phyloP scores from a whole-genome alignment of 1,139 yeast species.

The Suhomyces atakaporum region DNA sequence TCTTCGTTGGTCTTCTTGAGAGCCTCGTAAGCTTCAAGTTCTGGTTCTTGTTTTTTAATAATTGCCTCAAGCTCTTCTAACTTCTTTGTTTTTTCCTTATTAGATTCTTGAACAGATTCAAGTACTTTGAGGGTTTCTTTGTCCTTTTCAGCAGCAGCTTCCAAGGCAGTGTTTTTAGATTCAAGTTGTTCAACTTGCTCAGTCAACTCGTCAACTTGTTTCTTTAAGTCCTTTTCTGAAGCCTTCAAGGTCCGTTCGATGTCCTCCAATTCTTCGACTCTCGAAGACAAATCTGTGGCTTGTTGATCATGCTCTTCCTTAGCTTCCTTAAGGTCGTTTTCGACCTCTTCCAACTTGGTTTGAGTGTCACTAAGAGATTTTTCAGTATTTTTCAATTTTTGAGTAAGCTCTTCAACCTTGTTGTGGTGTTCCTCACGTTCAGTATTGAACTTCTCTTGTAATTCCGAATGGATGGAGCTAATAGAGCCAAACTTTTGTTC shows the following conservation, averaged over 20 bases:
- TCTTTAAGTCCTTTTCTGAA: slow-evolving; percentile 4
- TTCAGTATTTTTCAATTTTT: slow-evolving; percentile 1
- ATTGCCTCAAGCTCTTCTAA: slow-evolving; percentile 1
- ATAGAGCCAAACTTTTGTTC: slow-evolving; percentile 7
- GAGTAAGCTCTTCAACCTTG: slow-evolving; percentile 19
- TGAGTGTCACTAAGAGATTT: background rate
- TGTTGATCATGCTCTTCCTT: background rate
- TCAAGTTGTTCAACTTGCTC: slow-evolving; percentile 2
- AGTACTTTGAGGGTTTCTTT: slow-evolving; percentile 1
- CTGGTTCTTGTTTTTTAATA: background rate
- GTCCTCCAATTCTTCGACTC: slow-evolving; percentile 1
- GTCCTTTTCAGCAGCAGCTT: background rate
- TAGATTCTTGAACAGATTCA: slow-evolving; percentile 1
- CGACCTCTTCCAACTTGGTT: background rate
- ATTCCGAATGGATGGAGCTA: slow-evolving; percentile 4
- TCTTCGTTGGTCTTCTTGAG: slow-evolving; percentile 1
- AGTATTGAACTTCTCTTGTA: slow-evolving; percentile 4
- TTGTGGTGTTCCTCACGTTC: slow-evolving; percentile 23
- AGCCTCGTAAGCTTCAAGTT: background rate
- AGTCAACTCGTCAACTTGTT: background rate
- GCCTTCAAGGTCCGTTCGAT: background rate
- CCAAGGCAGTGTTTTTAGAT: background rate
- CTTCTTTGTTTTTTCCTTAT: background rate
- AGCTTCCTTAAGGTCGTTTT: no score
- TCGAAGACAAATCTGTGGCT: background rate